Evolutionary conservation across 2,329 filamentous ascomycete species (phyloP), one percentile per base, ranked within the genome.

Genomic region (Cladosporium sphaerospermum): DNA sequence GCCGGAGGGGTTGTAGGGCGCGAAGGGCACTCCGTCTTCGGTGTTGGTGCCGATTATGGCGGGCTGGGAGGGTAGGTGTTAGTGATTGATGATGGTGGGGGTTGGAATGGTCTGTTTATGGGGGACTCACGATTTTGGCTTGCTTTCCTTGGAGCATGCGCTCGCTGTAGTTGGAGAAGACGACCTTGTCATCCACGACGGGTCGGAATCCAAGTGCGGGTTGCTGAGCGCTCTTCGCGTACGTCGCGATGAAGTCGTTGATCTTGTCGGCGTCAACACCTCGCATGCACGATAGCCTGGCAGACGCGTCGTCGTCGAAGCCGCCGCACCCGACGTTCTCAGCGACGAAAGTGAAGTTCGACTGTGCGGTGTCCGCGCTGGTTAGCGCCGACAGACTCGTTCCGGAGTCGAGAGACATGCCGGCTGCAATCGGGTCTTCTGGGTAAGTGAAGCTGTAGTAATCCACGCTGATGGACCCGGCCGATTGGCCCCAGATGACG

Each of bases 401-500:
- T 31, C 68, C 77, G 33, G 76, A 78, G 7, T 72, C 69, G 3
- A 72, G 65, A 45, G 79, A 75, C 10, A 78, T 64, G 2, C 71
- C 75, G 6, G 67, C 62, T 11, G 72, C 70, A 14, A 80, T 79
- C 2, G 78, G 75, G 39, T 79, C 75, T 0, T 73, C 53, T 1
- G 59, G 57, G 39, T 75, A 78, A 3, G 76, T 73, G 46, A 78
- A 79, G 3, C 73, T 69, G 67, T 74, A 78, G 59, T 74, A 73
- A 57, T 79, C 75, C 0, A 73, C 72, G 1, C 70, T 64, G 69
- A 9, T 72, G 80, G 82, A 67, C 9, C 73, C 72, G 7, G 69
- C 66, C 1, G 79, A 84, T 64, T 91, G 83, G 23, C 88, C 3
- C 44, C 54, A 54, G 42, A 61, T 57, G n/a, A 69, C 68, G 23